Percentiles rank a stretch among this genome's conserved stretches.
Conservation (phyloP, 371 early-diverging fungal species). For the Catenaria anguillulae region DNA sequence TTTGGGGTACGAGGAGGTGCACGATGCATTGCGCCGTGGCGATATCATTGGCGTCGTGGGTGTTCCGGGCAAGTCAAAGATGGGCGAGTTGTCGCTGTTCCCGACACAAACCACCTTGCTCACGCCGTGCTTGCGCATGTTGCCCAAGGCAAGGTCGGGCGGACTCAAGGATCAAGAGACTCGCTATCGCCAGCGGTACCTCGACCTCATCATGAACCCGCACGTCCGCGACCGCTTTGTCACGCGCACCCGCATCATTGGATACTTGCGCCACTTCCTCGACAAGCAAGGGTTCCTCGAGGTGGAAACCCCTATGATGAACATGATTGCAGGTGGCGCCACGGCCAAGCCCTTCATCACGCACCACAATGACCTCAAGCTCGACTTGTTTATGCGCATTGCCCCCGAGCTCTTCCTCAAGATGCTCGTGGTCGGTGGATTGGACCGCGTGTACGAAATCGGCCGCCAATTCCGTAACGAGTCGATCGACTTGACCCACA, state of each 20-base stretch:
- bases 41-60: slow-evolving; percentile 97
- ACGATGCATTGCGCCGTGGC: slow-evolving; percentile 82
- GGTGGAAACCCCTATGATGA: slow-evolving; percentile 99
- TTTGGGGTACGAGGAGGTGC: slow-evolving; percentile 54
- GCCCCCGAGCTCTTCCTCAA: slow-evolving; percentile 98
- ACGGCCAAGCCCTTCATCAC: slow-evolving; percentile 99
- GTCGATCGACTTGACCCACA: slow-evolving; percentile 98
- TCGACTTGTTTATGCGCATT: slow-evolving; percentile 97
- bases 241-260: slow-evolving; percentile 80
- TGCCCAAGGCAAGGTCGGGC: slow-evolving; percentile 75
- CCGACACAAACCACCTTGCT: slow-evolving; percentile 73
- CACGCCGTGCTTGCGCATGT: slow-evolving; percentile 90
- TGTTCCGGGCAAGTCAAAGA: slow-evolving; percentile 82
- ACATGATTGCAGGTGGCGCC: slow-evolving; percentile 98
- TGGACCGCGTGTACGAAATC: slow-evolving; percentile 99
- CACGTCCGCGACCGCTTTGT: slow-evolving; percentile 88
- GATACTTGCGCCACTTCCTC: slow-evolving; percentile 88
- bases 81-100: slow-evolving; percentile 94
- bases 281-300: slow-evolving; percentile 93
- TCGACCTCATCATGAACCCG: slow-evolving; percentile 98
- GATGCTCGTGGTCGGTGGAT: slow-evolving; percentile 94
- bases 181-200: slow-evolving; percentile 95
- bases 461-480: slow-evolving; percentile 99
- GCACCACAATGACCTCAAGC: slow-evolving; percentile 97
- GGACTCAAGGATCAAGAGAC: slow-evolving; percentile 58